Base-by-base conservation (phyloP, 73 alveolate genomes). In the Durusdinium trenchii region DNA sequence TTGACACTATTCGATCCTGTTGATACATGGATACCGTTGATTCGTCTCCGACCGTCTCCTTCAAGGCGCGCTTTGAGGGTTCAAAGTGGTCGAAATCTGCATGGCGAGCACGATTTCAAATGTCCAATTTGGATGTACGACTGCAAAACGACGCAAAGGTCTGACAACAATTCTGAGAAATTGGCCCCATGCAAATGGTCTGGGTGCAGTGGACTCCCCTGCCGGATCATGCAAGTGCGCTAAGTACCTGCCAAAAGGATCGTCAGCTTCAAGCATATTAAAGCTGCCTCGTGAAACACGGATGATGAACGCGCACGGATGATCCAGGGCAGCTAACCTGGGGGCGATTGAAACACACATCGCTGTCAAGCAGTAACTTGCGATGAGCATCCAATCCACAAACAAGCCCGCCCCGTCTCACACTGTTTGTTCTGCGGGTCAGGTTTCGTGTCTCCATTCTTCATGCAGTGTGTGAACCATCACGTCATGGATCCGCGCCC, bases 191-290 rank as follows among this genome's bases (percentile, higher is more conserved):
- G 98, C 91, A 92, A 92, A 92, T 30, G 89, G 98, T 52, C 91
- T 51, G 54, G 89, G 98, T 20, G 98, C 98, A 48, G 81, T 52
- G 60, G 98, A 64, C 38, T 92, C 98, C 48, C 92, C 98, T 51
- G 90, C 81, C 28, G 98, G 90, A 73, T 92, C 98, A 92, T 92
- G 98, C 47, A 92, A 82, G 84, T 92, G 98, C 10, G 92, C 98
- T n/a, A 92, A 57, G 79, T 92, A 92, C 98, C 98, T 92, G 36
- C 18, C 26, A 32, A 46, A 9, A 18, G 40, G 6, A 12, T 73
- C n/a, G 32, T n/a, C 40, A 23, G 35, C 9, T 23, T 16, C 50
- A 14, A 12, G 6, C 54, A 38, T 38, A 73, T 40, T 0, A 16
- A 9, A 4, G 36, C 0, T 12, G 43, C 38, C 6, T 18, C 38